These are phyloP conservation scores for Grosmannia clavigera DNA, from an alignment of 2,329 filamentous ascomycete species.

Conservation along the genomic window DNA sequence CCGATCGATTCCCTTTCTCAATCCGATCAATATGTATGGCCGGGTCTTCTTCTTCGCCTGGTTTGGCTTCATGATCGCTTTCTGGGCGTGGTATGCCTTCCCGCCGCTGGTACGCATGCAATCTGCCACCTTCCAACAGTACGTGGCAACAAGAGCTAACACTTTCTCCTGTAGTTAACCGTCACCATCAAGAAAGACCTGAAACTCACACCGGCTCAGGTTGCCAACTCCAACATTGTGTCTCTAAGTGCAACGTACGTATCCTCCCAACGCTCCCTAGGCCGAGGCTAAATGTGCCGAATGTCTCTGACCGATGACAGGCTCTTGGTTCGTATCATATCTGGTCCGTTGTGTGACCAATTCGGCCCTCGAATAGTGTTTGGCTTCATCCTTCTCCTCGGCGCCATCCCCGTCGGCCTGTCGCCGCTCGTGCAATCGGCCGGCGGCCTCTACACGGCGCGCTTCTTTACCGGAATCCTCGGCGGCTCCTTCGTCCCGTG, in stretches of 20 bases:
- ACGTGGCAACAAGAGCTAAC: background rate
- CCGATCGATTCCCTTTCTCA: constrained; percentile 64
- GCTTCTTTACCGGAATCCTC: constrained; percentile 73
- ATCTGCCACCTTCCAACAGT: background rate
- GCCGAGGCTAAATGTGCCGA: background rate
- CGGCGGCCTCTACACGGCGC: constrained; percentile 54
- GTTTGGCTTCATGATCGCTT: constrained; percentile 76
- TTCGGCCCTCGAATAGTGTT: constrained; percentile 75
- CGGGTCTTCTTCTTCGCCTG: constrained; percentile 85
- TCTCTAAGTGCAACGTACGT: constrained; percentile 58
- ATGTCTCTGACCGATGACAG: constrained; percentile 20
- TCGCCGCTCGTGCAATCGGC: constrained; percentile 63
- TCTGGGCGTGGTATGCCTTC: constrained; percentile 90
- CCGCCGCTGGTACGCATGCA: constrained; percentile 55
- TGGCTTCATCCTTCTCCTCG: constrained; percentile 61
- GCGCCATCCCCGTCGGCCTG: constrained; percentile 69
- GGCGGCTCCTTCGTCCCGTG: constrained; percentile 73
- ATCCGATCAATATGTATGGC: constrained; percentile 67
- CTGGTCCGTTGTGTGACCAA: constrained; percentile 74
- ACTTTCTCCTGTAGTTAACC: constrained; percentile 33
- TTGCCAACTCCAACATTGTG: constrained; percentile 85
- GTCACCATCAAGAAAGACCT: constrained; percentile 74
- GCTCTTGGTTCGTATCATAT: constrained; percentile 62
- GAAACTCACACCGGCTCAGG: constrained; percentile 52
- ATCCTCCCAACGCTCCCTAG: background rate